Conservation (phyloP, 805 yeast species). For the Zygoascus biomembranicola region DNA sequence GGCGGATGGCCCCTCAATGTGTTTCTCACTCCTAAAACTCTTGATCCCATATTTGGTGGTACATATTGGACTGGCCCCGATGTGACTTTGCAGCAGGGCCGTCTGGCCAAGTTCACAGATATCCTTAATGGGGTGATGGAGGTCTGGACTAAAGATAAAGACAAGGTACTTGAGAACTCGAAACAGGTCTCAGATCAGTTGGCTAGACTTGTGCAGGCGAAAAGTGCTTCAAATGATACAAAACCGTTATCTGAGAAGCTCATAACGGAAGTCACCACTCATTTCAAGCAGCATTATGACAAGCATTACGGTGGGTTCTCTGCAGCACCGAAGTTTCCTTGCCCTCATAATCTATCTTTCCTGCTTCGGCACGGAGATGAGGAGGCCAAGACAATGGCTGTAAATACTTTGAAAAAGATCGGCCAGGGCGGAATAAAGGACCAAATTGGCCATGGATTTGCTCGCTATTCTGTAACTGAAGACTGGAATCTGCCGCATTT, state of each 20-base stretch:
- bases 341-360: slow-evolving; percentile 24
- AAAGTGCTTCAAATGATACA: slow-evolving; percentile 10
- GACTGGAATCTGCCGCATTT: slow-evolving; percentile 36
- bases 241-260: slow-evolving; percentile 8
- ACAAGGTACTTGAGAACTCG: slow-evolving; percentile 24
- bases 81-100: slow-evolving; percentile 5
- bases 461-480: slow-evolving; percentile 30
- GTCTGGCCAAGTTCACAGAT: slow-evolving; percentile 22
- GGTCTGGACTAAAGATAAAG: slow-evolving; percentile 26
- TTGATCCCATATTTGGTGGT: slow-evolving; percentile 32
- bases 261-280: slow-evolving; percentile 18
- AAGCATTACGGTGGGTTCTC: slow-evolving; percentile 27
- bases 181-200: slow-evolving; percentile 17
- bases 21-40: slow-evolving; percentile 28
- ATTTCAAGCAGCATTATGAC: slow-evolving; percentile 23
- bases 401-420: slow-evolving; percentile 23
- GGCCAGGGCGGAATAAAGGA: slow-evolving; percentile 32
- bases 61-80: slow-evolving; percentile 32
- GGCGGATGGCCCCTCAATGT: slow-evolving; percentile 36
- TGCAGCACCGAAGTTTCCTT: slow-evolving; percentile 31
- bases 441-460: slow-evolving; percentile 31
- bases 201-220: slow-evolving; percentile 18
- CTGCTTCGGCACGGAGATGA: slow-evolving; percentile 13
- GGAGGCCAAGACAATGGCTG: slow-evolving; percentile 13
- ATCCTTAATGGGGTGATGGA: slow-evolving; percentile 24